Evolutionary conservation across 139 green algal genomes (phyloP).

Genomic region (Tetradesmus obliquus): DNA sequence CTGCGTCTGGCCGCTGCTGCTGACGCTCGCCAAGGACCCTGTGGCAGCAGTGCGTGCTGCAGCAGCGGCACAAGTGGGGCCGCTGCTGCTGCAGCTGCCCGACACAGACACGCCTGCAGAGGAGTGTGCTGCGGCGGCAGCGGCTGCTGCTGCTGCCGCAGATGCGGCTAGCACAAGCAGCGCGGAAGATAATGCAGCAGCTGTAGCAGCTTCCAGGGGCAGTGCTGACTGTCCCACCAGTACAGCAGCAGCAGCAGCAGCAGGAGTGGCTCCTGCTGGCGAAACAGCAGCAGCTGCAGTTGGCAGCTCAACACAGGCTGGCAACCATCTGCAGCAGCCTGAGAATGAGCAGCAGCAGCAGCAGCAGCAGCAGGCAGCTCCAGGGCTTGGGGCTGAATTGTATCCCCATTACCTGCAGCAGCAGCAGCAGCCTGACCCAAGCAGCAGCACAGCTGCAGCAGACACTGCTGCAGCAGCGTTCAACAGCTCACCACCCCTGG

Average conservation of each 20-base stretch:
- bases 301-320: not conserved
- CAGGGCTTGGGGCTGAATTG: no score
- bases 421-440: not conserved
- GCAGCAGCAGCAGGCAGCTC: not conserved
- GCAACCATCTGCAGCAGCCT: no score
- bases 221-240: not conserved
- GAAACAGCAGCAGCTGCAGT: not conserved
- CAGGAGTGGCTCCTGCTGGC: not conserved
- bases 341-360: not conserved
- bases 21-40: constrained; percentile 10
- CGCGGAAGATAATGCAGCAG: not conserved
- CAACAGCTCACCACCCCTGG: not conserved
- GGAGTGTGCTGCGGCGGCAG: not conserved
- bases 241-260: not conserved
- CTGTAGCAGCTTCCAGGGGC: not conserved
- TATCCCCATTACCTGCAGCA: not conserved
- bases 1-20: constrained; percentile 42
- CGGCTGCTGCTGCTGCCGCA: not conserved
- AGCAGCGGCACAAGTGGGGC: constrained; percentile 17
- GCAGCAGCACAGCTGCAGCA: not conserved
- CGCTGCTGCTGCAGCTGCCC: constrained; percentile 36
- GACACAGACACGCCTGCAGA: not conserved
- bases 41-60: constrained; percentile 18
- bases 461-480: not conserved
- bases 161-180: not conserved